These are phyloP conservation scores for Hymenoscyphus fraxineus DNA, from an alignment of 2,329 filamentous ascomycete genomes.

Conservation along the genomic window DNA sequence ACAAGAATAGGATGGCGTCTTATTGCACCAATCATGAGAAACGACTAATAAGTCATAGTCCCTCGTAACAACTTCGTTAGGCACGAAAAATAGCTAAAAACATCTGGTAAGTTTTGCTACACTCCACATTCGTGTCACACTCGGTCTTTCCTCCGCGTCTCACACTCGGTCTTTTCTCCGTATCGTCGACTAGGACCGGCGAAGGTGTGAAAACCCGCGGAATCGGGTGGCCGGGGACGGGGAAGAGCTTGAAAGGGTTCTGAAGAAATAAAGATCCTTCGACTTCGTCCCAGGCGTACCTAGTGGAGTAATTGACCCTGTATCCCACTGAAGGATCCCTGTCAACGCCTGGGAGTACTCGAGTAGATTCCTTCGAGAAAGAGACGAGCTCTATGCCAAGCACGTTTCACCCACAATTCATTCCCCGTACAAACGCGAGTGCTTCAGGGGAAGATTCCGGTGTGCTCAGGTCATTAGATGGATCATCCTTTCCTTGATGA, in stretches of 20 bases:
- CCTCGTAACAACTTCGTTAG: background rate
- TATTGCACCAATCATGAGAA: background rate
- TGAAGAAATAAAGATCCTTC: slow-evolving; percentile 9
- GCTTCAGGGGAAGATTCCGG: background rate
- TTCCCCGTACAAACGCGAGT: background rate
- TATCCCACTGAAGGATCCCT: no score
- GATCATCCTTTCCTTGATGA: background rate
- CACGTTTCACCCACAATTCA: slow-evolving; percentile 6
- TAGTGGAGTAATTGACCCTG: no score
- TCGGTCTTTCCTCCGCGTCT: background rate
- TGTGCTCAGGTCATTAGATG: background rate
- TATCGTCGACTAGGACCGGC: background rate
- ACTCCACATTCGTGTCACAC: background rate
- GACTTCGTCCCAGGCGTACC: no score
- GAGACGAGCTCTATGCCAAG: slow-evolving; percentile 1
- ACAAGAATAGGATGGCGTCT: slow-evolving; percentile 1
- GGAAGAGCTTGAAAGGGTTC: slow-evolving; percentile 20
- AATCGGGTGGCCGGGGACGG: slow-evolving; percentile 16
- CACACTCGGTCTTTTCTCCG: background rate
- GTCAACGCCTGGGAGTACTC: no score
- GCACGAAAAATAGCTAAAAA: background rate
- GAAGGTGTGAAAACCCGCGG: slow-evolving; percentile 17
- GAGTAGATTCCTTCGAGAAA: background rate
- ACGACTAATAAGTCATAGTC: background rate
- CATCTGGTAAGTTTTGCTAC: background rate